These are phyloP conservation scores for Phaeodactylum tricornutum DNA, from an alignment of 108 stramenopile species.

Conservation along the genomic window DNA sequence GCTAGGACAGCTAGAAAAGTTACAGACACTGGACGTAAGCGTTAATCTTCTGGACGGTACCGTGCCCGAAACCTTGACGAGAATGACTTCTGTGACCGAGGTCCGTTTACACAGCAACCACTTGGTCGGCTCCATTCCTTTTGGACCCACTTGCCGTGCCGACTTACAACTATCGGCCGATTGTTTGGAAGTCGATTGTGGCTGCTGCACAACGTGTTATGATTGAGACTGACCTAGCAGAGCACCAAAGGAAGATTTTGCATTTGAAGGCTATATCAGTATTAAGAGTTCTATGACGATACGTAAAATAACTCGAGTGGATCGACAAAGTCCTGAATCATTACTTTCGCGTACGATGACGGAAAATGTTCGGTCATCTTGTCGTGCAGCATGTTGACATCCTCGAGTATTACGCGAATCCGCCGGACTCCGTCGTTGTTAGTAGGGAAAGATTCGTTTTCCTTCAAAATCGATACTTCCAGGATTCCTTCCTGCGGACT, in stretches of 20 bases:
- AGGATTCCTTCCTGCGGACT: slow-evolving; percentile 17
- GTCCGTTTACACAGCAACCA: background rate
- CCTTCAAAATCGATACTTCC: slow-evolving; percentile 14
- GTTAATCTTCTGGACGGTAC: slow-evolving; percentile 43
- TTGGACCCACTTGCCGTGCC: background rate
- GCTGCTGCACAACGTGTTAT: background rate
- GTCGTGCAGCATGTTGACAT: slow-evolving; percentile 30
- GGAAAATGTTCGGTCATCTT: slow-evolving; percentile 38
- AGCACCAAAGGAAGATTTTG: too few relatives aligned
- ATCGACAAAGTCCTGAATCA: slow-evolving; percentile 48
- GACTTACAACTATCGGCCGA: background rate
- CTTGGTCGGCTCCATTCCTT: slow-evolving; percentile 1
- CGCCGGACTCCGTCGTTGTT: slow-evolving; percentile 8
- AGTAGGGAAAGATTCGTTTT: slow-evolving; percentile 1
- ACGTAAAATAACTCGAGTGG: slow-evolving; percentile 36
- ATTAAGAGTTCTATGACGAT: too few relatives aligned
- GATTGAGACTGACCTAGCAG: background rate
- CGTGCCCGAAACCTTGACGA: slow-evolving; percentile 40
- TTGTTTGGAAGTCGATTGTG: background rate
- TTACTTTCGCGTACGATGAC: slow-evolving; percentile 33
- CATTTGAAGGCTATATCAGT: too few relatives aligned
- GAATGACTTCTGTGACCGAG: slow-evolving; percentile 8
- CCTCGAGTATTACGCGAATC: slow-evolving; percentile 50
- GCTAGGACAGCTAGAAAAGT: slow-evolving; percentile 36
- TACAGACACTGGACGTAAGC: slow-evolving; percentile 33